These are phyloP conservation scores for Calonectria multiphialidica DNA, from an alignment of 2,329 filamentous ascomycete species.

Conservation along the genomic window DNA sequence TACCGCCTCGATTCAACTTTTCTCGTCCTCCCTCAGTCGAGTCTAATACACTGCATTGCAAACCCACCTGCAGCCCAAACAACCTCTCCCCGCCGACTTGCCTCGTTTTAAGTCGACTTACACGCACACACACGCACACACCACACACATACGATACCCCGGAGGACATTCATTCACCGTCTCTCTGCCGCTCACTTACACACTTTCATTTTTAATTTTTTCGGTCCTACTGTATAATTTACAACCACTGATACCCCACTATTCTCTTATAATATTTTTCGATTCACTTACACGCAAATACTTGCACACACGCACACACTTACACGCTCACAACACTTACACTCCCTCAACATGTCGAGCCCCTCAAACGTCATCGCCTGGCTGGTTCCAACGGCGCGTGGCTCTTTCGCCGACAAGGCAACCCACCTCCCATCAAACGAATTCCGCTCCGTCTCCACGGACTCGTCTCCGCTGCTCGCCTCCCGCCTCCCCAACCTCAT, in stretches of 20 bases:
- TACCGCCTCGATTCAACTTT: background rate
- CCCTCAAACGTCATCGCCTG: constrained; percentile 52
- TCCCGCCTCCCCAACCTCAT: constrained; percentile 45
- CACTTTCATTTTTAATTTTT: background rate
- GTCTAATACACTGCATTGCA: constrained; percentile 1
- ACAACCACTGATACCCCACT: constrained; percentile 18
- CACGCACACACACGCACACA: background rate
- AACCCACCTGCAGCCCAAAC: background rate
- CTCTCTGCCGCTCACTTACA: constrained; percentile 28
- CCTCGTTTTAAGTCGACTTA: constrained; percentile 39
- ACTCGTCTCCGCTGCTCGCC: constrained; percentile 41
- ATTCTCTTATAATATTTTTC: constrained; percentile 19
- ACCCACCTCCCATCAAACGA: constrained; percentile 48
- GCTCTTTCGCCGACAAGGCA: constrained; percentile 49
- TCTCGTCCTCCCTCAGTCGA: constrained; percentile 4
- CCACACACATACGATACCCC: constrained; percentile 4
- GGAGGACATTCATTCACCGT: constrained; percentile 25
- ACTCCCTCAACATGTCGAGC: constrained; percentile 25
- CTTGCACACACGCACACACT: background rate
- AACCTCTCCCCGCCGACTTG: constrained; percentile 27
- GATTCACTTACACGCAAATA: constrained; percentile 6
- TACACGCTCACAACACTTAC: no score
- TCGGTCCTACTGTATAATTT: constrained; percentile 11
- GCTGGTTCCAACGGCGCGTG: constrained; percentile 52
- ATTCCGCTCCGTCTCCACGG: constrained; percentile 40